Percentiles rank a stretch among this genome's conserved stretches.
These are phyloP conservation scores for Pholiota adiposa DNA, from an alignment of 1,284 basidiomycete genomes.

Conservation along the genomic window DNA sequence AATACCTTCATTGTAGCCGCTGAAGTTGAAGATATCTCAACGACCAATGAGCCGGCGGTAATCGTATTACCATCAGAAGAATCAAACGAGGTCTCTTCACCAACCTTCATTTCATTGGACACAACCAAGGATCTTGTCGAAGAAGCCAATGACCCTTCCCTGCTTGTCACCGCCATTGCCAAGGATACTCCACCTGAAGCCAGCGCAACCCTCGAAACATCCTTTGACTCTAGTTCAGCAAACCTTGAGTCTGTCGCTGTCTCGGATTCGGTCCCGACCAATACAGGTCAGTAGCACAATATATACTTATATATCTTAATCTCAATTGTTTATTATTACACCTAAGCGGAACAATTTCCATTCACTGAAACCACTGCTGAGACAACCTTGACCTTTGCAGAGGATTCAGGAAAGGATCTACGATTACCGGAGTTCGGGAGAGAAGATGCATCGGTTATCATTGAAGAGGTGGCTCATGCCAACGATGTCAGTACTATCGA, in stretches of 20 bases:
- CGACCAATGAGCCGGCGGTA: too few relatives aligned
- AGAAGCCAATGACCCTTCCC: too few relatives aligned
- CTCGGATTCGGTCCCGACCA: neutral
- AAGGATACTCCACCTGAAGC: neutral
- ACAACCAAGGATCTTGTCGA: too few relatives aligned
- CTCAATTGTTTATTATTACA: conserved; percentile 5
- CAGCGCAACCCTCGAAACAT: neutral
- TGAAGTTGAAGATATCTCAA: neutral
- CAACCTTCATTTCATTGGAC: too few relatives aligned
- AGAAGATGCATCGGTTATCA: too few relatives aligned
- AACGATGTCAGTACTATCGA: neutral
- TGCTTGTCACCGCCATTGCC: neutral
- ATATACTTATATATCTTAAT: conserved; percentile 10
- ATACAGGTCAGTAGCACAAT: conserved; percentile 10
- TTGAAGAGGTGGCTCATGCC: neutral
- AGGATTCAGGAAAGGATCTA: neutral
- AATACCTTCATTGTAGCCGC: neutral
- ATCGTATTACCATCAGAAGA: too few relatives aligned
- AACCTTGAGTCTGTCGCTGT: neutral
- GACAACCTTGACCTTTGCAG: neutral
- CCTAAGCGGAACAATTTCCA: neutral
- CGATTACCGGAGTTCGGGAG: neutral
- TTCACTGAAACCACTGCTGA: neutral
- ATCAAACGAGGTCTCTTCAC: too few relatives aligned
- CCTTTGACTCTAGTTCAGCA: neutral